Evolutionary conservation across 2,329 filamentous ascomycete genomes (phyloP).

Genomic region (Claviceps paspali): DNA sequence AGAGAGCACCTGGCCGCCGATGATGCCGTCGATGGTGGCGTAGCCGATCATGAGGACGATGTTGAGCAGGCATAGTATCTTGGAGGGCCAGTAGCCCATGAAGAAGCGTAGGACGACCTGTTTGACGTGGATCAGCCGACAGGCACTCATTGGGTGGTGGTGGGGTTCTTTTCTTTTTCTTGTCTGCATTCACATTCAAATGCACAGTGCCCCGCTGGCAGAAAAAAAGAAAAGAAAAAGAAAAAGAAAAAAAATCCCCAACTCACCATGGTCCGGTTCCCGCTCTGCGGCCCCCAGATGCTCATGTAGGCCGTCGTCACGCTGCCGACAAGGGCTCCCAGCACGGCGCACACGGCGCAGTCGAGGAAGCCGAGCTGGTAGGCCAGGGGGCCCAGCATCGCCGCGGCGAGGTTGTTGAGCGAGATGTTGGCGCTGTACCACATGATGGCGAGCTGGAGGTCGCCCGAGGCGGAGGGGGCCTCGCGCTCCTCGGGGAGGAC

Average conservation of each 20-base stretch:
- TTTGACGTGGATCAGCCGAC: no score
- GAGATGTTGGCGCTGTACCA: constrained; percentile 31
- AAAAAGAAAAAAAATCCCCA: no score
- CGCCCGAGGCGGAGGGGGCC: constrained; percentile 16
- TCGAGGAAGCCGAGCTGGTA: constrained; percentile 61
- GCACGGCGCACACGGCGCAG: constrained; percentile 54
- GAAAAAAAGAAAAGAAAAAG: no score
- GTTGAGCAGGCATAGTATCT: constrained; percentile 16
- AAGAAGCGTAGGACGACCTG: constrained; percentile 55
- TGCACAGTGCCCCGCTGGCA: no score
- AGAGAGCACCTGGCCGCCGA: constrained; percentile 62
- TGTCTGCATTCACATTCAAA: no score
- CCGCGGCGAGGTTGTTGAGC: constrained; percentile 44
- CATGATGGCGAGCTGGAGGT: constrained; percentile 24
- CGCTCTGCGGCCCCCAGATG: constrained; percentile 59
- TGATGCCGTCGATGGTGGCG: constrained; percentile 64
- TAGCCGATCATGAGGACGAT: constrained; percentile 59
- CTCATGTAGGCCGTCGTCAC: constrained; percentile 63
- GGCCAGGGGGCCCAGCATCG: constrained; percentile 50
- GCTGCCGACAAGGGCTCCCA: constrained; percentile 62
- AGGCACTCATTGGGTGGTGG: no score
- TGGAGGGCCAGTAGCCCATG: constrained; percentile 48
- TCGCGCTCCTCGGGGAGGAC: constrained; percentile 22
- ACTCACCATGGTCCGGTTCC: constrained; percentile 56
- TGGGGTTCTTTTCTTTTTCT: no score